Evolutionary conservation across 225 moss, liverwort and hornwort species (phyloP).

Genomic region (Pseudoscleropodium purum): DNA sequence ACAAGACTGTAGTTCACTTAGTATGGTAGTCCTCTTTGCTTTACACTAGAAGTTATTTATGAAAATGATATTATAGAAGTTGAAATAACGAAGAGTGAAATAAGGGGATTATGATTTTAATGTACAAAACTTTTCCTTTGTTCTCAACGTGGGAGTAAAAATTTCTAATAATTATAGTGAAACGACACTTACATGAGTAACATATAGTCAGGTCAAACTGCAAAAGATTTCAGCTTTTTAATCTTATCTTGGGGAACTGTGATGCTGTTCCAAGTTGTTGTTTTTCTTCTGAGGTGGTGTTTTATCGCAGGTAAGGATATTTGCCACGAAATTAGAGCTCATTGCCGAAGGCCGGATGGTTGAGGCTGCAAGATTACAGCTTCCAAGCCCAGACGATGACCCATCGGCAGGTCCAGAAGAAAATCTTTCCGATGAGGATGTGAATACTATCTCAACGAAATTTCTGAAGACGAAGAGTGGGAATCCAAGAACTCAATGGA

Average conservation of each 20-base stretch:
- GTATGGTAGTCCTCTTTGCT: neutral
- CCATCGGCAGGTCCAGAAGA: constrained; percentile 31
- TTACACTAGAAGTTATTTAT: too few relatives aligned
- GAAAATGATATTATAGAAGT: neutral
- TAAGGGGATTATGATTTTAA: neutral
- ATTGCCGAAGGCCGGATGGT: constrained; percentile 89
- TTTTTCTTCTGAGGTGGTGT: neutral
- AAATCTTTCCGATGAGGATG: constrained; percentile 50
- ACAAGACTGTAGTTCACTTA: neutral
- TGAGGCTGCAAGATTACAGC: constrained; percentile 64
- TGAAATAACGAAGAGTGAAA: neutral
- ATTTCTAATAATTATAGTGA: too few relatives aligned
- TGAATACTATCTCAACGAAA: constrained; percentile 29
- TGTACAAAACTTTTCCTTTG: neutral
- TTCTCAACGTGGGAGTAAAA: neutral
- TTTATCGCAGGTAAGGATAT: constrained; percentile 48
- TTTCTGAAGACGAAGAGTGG: constrained; percentile 17
- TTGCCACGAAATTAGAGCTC: constrained; percentile 65
- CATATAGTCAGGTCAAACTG: neutral
- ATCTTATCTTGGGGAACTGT: neutral
- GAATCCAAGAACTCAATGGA: constrained; percentile 43
- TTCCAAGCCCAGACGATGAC: constrained; percentile 24
- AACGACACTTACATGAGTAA: neutral
- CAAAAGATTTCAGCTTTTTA: neutral
- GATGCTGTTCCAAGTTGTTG: neutral